Conservation (phyloP, 257 asterid species). For the Ophiorrhiza pumila region DNA sequence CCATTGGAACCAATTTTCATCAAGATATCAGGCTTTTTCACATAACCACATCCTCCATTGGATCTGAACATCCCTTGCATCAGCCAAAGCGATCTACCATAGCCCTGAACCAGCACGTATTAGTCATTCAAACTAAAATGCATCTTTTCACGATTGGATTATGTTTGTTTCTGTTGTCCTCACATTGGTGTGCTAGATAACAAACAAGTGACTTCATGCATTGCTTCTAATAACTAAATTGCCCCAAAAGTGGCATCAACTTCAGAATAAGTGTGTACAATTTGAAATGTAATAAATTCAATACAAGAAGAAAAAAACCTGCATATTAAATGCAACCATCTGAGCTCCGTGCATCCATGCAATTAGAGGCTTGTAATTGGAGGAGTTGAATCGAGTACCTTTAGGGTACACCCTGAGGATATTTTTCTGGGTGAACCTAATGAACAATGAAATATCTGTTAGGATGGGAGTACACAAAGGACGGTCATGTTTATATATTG, state of each 20-base stretch:
- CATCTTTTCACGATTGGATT: not conserved
- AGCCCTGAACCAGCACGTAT: slow-evolving; percentile 42
- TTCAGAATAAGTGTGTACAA: not conserved
- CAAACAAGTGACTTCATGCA: not conserved
- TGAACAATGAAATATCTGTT: slow-evolving; percentile 15
- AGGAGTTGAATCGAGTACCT: slow-evolving; percentile 76
- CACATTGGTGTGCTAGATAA: not conserved
- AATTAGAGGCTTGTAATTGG: slow-evolving; percentile 75
- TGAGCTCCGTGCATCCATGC: slow-evolving; percentile 98
- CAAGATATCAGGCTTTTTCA: slow-evolving; percentile 72
- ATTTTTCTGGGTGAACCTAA: slow-evolving; percentile 78
- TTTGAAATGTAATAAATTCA: not conserved
- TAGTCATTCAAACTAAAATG: slow-evolving; percentile 1
- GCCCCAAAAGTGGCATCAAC: not conserved
- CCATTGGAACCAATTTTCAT: slow-evolving; percentile 41
- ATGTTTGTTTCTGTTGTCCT: no score
- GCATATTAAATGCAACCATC: slow-evolving; percentile 94
- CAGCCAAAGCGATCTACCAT: slow-evolving; percentile 79
- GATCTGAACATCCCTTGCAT: slow-evolving; percentile 85
- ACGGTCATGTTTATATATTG: not conserved
- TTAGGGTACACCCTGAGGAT: slow-evolving; percentile 78
- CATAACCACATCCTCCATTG: slow-evolving; percentile 84
- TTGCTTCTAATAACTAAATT: not conserved
- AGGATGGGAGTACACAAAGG: slow-evolving; percentile 2
- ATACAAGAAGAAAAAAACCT: slow-evolving; percentile 35